Evolutionary conservation across 176 grass and related monocot species (phyloP).

Genomic region (Cenchrus fungigraminus): DNA sequence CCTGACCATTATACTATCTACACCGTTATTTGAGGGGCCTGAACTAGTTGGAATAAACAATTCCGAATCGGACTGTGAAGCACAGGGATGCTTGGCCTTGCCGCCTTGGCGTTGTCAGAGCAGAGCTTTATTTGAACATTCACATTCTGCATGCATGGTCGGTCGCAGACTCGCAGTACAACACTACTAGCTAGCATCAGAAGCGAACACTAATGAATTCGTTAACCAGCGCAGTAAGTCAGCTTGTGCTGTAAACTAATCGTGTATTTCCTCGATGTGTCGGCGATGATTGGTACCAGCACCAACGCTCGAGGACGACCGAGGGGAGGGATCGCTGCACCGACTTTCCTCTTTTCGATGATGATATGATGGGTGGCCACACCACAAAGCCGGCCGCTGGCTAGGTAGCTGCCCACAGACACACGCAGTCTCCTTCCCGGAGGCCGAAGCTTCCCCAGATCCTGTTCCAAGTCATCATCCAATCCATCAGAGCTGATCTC

Average conservation of each 20-base stretch:
- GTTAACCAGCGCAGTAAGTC: not conserved
- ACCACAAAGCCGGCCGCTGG: no score
- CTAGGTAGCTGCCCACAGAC: not conserved
- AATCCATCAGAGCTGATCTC: not conserved
- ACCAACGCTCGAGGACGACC: not conserved
- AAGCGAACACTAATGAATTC: not conserved
- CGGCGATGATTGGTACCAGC: constrained; percentile 11
- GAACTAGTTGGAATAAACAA: no score
- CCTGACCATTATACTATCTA: no score
- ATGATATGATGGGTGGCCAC: constrained; percentile 29
- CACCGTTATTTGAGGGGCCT: no score
- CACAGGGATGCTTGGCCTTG: no score
- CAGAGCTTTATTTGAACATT: no score
- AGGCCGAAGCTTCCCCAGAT: constrained; percentile 37
- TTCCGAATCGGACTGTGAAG: no score
- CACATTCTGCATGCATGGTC: no score
- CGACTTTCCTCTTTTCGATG: constrained; percentile 26
- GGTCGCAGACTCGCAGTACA: no score
- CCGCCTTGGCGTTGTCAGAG: no score
- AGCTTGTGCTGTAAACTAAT: not conserved
- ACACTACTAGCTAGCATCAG: no score
- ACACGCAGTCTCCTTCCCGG: not conserved
- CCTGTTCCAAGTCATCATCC: not conserved
- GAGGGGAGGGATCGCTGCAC: not conserved
- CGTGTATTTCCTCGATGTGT: not conserved